These are phyloP conservation scores for Aethionema arabicum DNA, from an alignment of 345 rosid species.

Conservation along the genomic window DNA sequence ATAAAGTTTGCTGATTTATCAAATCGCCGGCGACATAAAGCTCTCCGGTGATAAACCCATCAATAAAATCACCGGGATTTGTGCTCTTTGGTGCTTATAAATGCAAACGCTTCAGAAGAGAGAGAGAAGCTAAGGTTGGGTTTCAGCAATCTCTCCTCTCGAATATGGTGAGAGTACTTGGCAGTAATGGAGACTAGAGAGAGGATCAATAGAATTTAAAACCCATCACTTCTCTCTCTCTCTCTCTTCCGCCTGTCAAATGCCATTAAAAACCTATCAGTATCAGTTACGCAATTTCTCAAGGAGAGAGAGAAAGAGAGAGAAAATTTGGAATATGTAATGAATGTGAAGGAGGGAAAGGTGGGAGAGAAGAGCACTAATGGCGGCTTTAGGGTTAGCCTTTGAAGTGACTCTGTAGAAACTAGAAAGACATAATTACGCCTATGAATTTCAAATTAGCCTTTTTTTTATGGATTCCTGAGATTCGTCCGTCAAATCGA, in stretches of 20 bases:
- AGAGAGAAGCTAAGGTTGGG: conserved; percentile 9
- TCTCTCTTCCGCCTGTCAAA: conserved; percentile 28
- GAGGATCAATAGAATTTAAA: conserved; percentile 35
- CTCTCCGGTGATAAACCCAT: conserved; percentile 6
- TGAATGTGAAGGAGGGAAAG: conserved; percentile 39
- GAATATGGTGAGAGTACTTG: conserved; percentile 25
- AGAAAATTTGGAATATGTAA: conserved; percentile 30
- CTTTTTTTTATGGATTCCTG: background rate
- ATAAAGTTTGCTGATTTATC: background rate
- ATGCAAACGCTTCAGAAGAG: background rate
- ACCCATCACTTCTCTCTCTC: conserved; percentile 37
- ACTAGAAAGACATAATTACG: conserved; percentile 30
- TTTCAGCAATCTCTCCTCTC: conserved; percentile 14
- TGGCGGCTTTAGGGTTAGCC: conserved; percentile 30
- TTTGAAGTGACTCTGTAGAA: background rate
- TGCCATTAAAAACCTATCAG: conserved; percentile 38
- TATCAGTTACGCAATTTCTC: conserved; percentile 39
- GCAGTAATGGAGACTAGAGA: conserved; percentile 39
- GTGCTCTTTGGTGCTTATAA: background rate
- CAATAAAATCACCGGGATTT: background rate
- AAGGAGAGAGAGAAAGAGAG: conserved; percentile 31
- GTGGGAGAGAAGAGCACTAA: conserved; percentile 34
- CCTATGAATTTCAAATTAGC: conserved; percentile 17
- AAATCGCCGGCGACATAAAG: conserved; percentile 6
- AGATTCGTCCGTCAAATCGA: conserved; percentile 22